These are phyloP conservation scores for Debaryomyces maramus DNA, from an alignment of 805 yeast genomes.

Conservation along the genomic window DNA sequence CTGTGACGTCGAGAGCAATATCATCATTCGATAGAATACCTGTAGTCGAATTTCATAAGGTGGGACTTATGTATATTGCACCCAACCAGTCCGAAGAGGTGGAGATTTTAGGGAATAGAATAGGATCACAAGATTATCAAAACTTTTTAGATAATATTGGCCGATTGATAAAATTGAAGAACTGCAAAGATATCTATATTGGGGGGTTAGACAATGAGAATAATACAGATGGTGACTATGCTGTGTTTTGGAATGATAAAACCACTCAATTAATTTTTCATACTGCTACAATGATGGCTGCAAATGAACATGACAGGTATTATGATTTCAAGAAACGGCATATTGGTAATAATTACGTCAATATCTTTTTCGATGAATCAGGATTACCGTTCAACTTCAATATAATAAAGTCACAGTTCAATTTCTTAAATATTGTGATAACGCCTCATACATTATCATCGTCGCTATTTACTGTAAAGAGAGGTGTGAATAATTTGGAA, in stretches of 20 bases:
- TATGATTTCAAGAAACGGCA: conserved; percentile 71
- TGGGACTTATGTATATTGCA: conserved; percentile 75
- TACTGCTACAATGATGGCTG: conserved; percentile 81
- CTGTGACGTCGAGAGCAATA: conserved; percentile 49
- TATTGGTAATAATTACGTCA: conserved; percentile 83
- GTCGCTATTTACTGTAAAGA: not conserved
- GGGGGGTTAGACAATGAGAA: conserved; percentile 79
- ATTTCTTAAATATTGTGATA: conserved; percentile 76
- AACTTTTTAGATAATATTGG: conserved; percentile 63
- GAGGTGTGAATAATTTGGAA: not conserved
- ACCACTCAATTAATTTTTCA: conserved; percentile 74
- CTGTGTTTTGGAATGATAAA: conserved; percentile 71
- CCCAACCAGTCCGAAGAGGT: conserved; percentile 62
- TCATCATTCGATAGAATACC: conserved; percentile 72
- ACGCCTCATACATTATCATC: conserved; percentile 53
- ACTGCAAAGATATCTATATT: conserved; percentile 51
- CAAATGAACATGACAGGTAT: conserved; percentile 38
- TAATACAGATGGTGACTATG: conserved; percentile 73
- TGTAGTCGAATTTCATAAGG: conserved; percentile 72
- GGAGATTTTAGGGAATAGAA: conserved; percentile 61
- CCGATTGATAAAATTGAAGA: conserved; percentile 53
- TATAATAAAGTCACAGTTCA: conserved; percentile 73
- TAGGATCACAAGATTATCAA: conserved; percentile 66
- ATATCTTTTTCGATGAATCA: conserved; percentile 78
- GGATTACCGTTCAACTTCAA: conserved; percentile 65